Percentiles rank a stretch among this genome's conserved stretches.
Evolutionary conservation across 202 grass and related monocot species (phyloP).

Genomic region (Tripidium arundinaceum): DNA sequence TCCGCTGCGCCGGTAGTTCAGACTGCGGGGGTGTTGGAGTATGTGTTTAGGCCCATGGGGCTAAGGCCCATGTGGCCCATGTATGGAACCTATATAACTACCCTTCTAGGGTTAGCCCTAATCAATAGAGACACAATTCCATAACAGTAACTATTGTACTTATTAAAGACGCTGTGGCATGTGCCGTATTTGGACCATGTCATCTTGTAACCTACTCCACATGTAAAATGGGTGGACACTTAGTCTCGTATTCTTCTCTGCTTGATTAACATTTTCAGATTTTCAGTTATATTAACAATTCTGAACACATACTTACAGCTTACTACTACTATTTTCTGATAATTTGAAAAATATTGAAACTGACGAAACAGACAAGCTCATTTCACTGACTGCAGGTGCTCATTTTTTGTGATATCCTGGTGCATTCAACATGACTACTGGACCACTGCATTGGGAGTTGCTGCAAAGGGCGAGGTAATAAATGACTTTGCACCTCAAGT

Average conservation of each 20-base stretch:
- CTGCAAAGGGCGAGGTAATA: slow-evolving; percentile 88
- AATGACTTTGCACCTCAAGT: slow-evolving; percentile 18
- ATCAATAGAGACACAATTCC: too few species aligned
- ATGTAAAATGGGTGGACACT: background rate
- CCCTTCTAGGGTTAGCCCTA: too few species aligned
- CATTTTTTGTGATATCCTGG: slow-evolving; percentile 98
- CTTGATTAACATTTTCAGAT: background rate
- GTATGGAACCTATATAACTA: too few species aligned
- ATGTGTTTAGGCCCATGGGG: too few species aligned
- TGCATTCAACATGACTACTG: slow-evolving; percentile 99
- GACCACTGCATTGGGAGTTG: slow-evolving; percentile 95
- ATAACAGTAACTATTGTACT: background rate
- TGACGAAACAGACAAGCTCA: slow-evolving; percentile 4
- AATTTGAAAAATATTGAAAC: background rate
- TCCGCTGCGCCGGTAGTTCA: too few species aligned
- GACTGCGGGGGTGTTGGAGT: too few species aligned
- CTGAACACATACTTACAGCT: background rate
- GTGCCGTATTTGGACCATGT: background rate
- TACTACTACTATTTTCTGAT: background rate
- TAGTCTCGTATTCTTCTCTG: background rate
- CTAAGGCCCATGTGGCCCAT: too few species aligned
- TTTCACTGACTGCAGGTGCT: slow-evolving; percentile 49
- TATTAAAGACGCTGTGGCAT: background rate
- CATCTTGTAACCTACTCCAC: background rate
- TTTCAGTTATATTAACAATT: slow-evolving; percentile 1